Percentiles rank a stretch among this genome's conserved stretches.
These are phyloP conservation scores for Teratosphaeria destructans DNA, from an alignment of 2,329 filamentous ascomycete genomes.

Conservation along the genomic window DNA sequence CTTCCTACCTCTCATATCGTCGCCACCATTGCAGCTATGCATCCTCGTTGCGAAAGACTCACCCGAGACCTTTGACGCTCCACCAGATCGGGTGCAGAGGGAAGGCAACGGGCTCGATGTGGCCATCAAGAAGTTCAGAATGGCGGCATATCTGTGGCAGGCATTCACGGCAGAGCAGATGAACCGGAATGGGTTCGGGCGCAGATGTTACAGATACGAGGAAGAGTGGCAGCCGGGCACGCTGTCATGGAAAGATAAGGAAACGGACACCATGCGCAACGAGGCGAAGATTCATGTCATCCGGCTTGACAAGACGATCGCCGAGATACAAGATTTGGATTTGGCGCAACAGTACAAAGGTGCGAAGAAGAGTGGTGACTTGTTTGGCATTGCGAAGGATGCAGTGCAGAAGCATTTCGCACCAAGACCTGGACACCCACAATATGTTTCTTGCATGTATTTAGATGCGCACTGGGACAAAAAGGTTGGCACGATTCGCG, in stretches of 20 bases:
- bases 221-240: constrained; percentile 89
- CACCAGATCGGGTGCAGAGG: constrained; percentile 60
- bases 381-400: constrained; percentile 67
- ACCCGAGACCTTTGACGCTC: constrained; percentile 70
- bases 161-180: constrained; percentile 96
- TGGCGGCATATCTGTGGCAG: constrained; percentile 94
- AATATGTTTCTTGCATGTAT: constrained; percentile 77
- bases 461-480: constrained; percentile 86
- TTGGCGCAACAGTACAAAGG: constrained; percentile 65
- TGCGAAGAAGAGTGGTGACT: constrained; percentile 58
- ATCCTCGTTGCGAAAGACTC: constrained; percentile 85
- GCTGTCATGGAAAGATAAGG: constrained; percentile 62
- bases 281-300: constrained; percentile 87
- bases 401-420: constrained; percentile 71
- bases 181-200: constrained; percentile 76
- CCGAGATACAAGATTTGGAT: constrained; percentile 69
- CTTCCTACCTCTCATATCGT: constrained; percentile 67
- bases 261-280: constrained; percentile 65
- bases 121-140: constrained; percentile 81
- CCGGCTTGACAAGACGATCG: constrained; percentile 69
- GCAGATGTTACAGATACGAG: constrained; percentile 80
- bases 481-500: constrained; percentile 56
- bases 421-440: constrained; percentile 63
- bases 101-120: constrained; percentile 75
- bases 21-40: constrained; percentile 79